Base-by-base conservation (phyloP, 208 protist genomes). In the Acanthamoeba triangularis region DNA sequence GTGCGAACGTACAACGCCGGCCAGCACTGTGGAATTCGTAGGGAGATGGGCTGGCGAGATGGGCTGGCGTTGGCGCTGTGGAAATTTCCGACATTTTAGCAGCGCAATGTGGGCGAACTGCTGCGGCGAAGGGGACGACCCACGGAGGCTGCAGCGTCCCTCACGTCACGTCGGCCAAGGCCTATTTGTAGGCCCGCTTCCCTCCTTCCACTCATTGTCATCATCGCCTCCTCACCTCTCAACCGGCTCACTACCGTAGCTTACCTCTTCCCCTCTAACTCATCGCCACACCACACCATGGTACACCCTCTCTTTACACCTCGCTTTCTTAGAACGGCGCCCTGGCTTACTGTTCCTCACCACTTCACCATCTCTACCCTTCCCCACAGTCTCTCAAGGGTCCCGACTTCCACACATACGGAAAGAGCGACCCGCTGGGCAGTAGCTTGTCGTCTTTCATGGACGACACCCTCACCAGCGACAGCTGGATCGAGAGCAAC, bases 381-480 rank as follows among this genome's bases (percentile, higher is more conserved):
- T 59, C 52, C 18, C 14, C 18, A 3, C 52, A 84, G 74, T 44
- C 74, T 2, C 44, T 84, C 41, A 84, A 84, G 74, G 74, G 74
- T 18, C 74, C 74, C 41, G 74, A 84, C 74, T 84, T 54, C 37
- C 74, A 84, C 74, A 84, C 74, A 1, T 52, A 54, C 41, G 74
- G 74, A 30, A 84, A 52, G 74, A 84, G 37, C 74, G 44, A 84
- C 30, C 35, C 35, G 18, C 52, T 84, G 6, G 44, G 74, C 2
- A 10, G 44, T 2, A 11, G 16, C 65, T 20, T 63, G 67, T 16
- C 37, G 37, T 84, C 74, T 0, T 84, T 84, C 41, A 6, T 84
- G 16, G 74, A 84, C 74, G 74, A 84, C 10, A 52, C 30, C 74
- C 74, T 84, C 74, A 84, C 74, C 37, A 84, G 74, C 74, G 41